These are phyloP conservation scores for Aspergillus awamori DNA, from an alignment of 2,329 filamentous ascomycete genomes.

Conservation along the genomic window DNA sequence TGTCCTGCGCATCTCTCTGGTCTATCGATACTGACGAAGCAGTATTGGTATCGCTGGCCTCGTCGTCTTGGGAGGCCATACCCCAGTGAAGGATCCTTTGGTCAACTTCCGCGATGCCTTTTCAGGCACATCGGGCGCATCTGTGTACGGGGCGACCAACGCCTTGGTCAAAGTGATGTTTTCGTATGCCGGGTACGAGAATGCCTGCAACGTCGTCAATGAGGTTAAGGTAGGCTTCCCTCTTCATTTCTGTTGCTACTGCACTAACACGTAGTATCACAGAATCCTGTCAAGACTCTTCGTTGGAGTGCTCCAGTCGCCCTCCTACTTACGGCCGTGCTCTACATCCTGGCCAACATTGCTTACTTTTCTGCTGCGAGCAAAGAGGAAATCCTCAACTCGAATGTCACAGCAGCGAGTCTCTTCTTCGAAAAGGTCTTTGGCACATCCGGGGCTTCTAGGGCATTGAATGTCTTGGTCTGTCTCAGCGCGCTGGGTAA, in stretches of 20 bases:
- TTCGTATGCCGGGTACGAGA: constrained; percentile 60
- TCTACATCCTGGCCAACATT: constrained; percentile 64
- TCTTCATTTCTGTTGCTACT: neutral
- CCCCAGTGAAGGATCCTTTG: constrained; percentile 53
- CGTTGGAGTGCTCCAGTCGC: constrained; percentile 55
- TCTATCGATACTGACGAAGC: neutral
- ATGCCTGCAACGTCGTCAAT: constrained; percentile 65
- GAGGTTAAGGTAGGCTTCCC: constrained; percentile 53
- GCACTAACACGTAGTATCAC: neutral
- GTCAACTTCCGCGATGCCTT: constrained; percentile 61
- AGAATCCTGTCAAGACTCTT: constrained; percentile 61
- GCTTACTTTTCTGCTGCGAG: constrained; percentile 63
- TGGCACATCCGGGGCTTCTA: constrained; percentile 52
- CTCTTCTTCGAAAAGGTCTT: constrained; percentile 65
- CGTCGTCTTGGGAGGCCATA: constrained; percentile 63
- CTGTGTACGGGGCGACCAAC: constrained; percentile 55
- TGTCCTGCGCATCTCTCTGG: constrained; percentile 16
- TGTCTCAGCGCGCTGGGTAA: constrained; percentile 63
- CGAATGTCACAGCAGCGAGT: constrained; percentile 58
- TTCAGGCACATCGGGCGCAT: constrained; percentile 49
- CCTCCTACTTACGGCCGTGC: constrained; percentile 54
- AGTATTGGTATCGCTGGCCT: constrained; percentile 62
- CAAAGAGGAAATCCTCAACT: constrained; percentile 57
- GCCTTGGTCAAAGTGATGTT: constrained; percentile 63
- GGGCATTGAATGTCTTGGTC: constrained; percentile 61